These are phyloP conservation scores for Trametes cingulata DNA, from an alignment of 768 basidiomycete genomes.

Conservation along the genomic window DNA sequence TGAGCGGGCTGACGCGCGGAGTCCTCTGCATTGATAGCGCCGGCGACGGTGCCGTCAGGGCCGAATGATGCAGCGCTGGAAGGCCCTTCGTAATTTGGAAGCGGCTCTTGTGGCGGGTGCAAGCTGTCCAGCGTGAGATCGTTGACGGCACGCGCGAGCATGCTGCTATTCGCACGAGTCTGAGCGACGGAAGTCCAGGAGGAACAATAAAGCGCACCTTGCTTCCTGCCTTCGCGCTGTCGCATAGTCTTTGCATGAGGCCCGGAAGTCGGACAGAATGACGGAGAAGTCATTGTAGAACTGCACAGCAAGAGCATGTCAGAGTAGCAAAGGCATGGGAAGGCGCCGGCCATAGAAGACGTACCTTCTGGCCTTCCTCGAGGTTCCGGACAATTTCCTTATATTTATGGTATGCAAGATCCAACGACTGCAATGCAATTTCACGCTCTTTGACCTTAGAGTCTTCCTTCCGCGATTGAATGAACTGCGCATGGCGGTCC, in stretches of 20 bases:
- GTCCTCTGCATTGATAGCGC: not conserved
- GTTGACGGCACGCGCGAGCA: constrained; percentile 4
- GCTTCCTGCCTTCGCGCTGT: constrained; percentile 71
- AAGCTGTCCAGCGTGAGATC: not conserved
- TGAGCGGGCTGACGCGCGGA: not conserved
- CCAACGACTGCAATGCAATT: constrained; percentile 76
- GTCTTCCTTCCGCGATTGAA: constrained; percentile 78
- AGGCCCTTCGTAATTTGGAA: too few species aligned
- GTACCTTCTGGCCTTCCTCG: constrained; percentile 84
- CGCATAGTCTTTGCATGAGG: constrained; percentile 75
- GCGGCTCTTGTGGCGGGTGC: too few species aligned
- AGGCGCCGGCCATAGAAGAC: constrained; percentile 13
- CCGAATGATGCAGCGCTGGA: too few species aligned
- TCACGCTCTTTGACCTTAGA: constrained; percentile 78
- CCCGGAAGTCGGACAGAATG: constrained; percentile 73
- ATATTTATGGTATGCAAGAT: constrained; percentile 86
- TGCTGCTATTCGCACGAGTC: not conserved
- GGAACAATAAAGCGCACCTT: constrained; percentile 48
- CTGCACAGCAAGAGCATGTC: constrained; percentile 37
- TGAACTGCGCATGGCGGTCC: constrained; percentile 69
- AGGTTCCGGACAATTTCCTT: constrained; percentile 82
- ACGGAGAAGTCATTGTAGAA: constrained; percentile 88
- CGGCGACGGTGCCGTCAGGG: not conserved
- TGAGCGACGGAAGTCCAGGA: not conserved
- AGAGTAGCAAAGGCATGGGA: not conserved